Conservation (phyloP, 495 filamentous ascomycete genomes). For the Penicillium canariense region DNA sequence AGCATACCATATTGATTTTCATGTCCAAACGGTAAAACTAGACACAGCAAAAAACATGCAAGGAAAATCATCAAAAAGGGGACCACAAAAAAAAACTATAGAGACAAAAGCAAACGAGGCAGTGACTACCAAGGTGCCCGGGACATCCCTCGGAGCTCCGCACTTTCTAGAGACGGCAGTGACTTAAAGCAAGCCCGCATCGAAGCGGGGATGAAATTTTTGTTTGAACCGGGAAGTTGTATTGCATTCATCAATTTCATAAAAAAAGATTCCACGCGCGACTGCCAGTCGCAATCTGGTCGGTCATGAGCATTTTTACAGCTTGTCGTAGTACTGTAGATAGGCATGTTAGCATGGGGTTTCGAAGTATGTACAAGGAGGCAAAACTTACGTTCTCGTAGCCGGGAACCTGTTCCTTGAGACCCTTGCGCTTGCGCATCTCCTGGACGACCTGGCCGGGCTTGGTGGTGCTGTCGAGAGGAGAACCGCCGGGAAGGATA, state of each 20-base stretch:
- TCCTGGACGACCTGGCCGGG: conserved; percentile 78
- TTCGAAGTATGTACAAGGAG: not conserved
- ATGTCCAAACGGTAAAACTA: conserved; percentile 33
- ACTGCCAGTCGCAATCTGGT: conserved; percentile 34
- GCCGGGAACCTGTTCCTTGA: conserved; percentile 90
- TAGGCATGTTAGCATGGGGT: conserved; percentile 49
- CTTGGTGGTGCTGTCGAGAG: conserved; percentile 82
- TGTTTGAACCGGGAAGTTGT: conserved; percentile 45
- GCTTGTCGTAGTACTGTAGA: conserved; percentile 95
- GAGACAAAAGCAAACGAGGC: conserved; percentile 25
- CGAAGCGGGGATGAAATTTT: conserved; percentile 25
- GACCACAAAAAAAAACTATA: conserved; percentile 14
- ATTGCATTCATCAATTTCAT: conserved; percentile 54
- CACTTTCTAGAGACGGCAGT: conserved; percentile 22
- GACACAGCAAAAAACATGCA: conserved; percentile 10
- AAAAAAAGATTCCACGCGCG: conserved; percentile 43
- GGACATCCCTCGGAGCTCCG: conserved; percentile 10
- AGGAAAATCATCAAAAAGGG: conserved; percentile 15
- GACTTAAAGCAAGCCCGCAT: conserved; percentile 15
- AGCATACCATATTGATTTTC: conserved; percentile 37
- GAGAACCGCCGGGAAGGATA: conserved; percentile 88
- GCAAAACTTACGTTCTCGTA: conserved; percentile 82
- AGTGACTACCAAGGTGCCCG: conserved; percentile 28
- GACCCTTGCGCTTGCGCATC: conserved; percentile 98
- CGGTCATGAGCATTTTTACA: conserved; percentile 60